Percentiles rank a stretch among this genome's conserved stretches.
Conservation (phyloP, 345 rosid genomes). For the Arabidopsis arenosa region DNA sequence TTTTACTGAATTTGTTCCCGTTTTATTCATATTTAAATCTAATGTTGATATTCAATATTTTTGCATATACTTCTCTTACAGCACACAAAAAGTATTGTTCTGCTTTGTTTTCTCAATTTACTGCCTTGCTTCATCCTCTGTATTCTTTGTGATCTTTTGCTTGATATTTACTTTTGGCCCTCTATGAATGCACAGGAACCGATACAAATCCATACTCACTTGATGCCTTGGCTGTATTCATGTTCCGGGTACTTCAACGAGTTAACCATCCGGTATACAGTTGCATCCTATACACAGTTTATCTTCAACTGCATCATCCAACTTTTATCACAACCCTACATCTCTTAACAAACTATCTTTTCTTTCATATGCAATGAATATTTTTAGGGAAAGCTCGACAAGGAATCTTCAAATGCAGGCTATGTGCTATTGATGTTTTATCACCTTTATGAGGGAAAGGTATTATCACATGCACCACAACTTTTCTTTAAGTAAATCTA, state of each 20-base stretch:
- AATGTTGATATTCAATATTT: conserved; percentile 4
- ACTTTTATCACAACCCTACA: conserved; percentile 9
- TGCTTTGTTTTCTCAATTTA: background rate
- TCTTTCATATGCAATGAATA: conserved; percentile 34
- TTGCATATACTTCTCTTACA: background rate
- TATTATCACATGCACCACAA: conserved; percentile 39
- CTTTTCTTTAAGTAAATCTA: conserved; percentile 15
- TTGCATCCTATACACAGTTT: conserved; percentile 23
- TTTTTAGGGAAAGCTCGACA: conserved; percentile 94
- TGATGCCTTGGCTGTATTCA: conserved; percentile 90
- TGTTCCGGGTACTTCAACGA: conserved; percentile 90
- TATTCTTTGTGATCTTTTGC: conserved; percentile 9
- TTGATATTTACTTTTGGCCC: conserved; percentile 9
- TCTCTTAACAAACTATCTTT: conserved; percentile 28
- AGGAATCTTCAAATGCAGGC: conserved; percentile 81
- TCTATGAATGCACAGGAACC: conserved; percentile 60
- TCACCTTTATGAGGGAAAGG: conserved; percentile 98
- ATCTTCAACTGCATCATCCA: conserved; percentile 18
- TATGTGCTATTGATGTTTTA: conserved; percentile 94
- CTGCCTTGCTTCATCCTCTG: conserved; percentile 21
- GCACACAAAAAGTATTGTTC: background rate
- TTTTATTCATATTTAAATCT: conserved; percentile 15
- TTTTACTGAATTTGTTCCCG: conserved; percentile 12
- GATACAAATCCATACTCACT: conserved; percentile 87
- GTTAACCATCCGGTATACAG: conserved; percentile 80